Base-by-base conservation (phyloP, 495 filamentous ascomycete species). In the Tuber aestivum region DNA sequence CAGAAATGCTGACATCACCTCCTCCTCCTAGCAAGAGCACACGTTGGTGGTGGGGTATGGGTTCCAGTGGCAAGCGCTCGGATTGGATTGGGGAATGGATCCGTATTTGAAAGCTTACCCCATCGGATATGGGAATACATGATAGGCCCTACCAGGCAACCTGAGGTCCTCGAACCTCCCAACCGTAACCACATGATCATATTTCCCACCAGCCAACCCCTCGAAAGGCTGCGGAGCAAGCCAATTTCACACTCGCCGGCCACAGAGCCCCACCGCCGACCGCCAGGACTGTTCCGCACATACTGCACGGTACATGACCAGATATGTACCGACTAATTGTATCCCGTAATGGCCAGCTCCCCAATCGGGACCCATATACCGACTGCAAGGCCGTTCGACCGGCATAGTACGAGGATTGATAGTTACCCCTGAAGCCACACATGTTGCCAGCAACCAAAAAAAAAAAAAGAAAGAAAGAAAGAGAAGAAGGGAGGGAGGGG, bases 11-110 rank as follows among this genome's bases (percentile, higher is more conserved):
- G 56, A 32, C 56, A 65, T 35, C 56, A 32, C 56, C 27, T 65
- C 32, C 56, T 61, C 56, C 27, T 65, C 32, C 56, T 61, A 65
- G 27, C 12, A 35, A 65, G 35, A 65, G 56, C 56, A 65, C 56
- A 65, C 56, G 56, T 65, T 65, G 56, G 56, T 65, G 27, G 56
- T 65, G 56, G 56, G 56, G 56, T 35, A 65, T 65, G 56, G 56
- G 14, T 20, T 65, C 56, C 27, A 65, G 27, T 65, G 14, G 56
- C 56, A 35, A 14, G 56, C 27, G 16, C 56, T 14, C 27, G 56
- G 56, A 65, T 65, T 35, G 56, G 56, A 65, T 32, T 35, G 56
- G 27, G 2, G 3, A 65, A 65, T 35, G 56, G 27, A 65, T 65
- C 8, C 8, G 56, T 27, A 35, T 35, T 65, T 65, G 50, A 56